These are phyloP conservation scores for Euphrasia confusa DNA, from an alignment of 257 asterid genomes.

Conservation along the genomic window DNA sequence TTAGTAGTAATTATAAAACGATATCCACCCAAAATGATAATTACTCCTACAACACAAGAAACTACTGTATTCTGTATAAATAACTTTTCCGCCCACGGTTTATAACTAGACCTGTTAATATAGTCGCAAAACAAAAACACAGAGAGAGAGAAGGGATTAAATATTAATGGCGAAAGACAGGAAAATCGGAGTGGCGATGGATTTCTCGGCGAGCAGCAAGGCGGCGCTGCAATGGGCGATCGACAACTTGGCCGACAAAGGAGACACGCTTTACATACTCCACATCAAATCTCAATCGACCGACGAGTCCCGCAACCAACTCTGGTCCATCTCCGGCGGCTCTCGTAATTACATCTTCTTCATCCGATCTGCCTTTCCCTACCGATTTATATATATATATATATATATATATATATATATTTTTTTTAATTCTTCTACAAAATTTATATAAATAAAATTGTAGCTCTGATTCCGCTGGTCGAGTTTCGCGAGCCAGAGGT, in stretches of 20 bases:
- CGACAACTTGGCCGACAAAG: slow-evolving; percentile 69
- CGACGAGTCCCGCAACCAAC: slow-evolving; percentile 39
- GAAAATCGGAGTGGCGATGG: slow-evolving; percentile 60
- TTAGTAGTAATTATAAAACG: too few species aligned
- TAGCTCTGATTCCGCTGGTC: slow-evolving; percentile 51
- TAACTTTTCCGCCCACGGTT: too few species aligned
- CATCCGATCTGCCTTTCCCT: slow-evolving; percentile 8
- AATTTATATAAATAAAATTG: neutral
- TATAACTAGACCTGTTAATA: too few species aligned
- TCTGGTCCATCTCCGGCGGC: slow-evolving; percentile 67
- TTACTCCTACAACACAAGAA: too few species aligned
- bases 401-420: too few species aligned
- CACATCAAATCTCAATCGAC: slow-evolving; percentile 39
- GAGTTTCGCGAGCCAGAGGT: slow-evolving; percentile 54
- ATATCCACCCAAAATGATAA: too few species aligned
- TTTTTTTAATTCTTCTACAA: neutral
- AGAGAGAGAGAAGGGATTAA: neutral
- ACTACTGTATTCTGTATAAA: too few species aligned
- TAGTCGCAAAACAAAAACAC: too few species aligned
- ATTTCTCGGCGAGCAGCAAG: slow-evolving; percentile 75
- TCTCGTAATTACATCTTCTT: slow-evolving; percentile 38
- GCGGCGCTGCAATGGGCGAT: slow-evolving; percentile 66
- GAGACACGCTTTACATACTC: slow-evolving; percentile 47
- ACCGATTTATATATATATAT: neutral
- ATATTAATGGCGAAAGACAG: slow-evolving; percentile 55